These are phyloP conservation scores for Blastobotrys illinoisensis DNA, from an alignment of 1,139 yeast genomes.

Conservation along the genomic window DNA sequence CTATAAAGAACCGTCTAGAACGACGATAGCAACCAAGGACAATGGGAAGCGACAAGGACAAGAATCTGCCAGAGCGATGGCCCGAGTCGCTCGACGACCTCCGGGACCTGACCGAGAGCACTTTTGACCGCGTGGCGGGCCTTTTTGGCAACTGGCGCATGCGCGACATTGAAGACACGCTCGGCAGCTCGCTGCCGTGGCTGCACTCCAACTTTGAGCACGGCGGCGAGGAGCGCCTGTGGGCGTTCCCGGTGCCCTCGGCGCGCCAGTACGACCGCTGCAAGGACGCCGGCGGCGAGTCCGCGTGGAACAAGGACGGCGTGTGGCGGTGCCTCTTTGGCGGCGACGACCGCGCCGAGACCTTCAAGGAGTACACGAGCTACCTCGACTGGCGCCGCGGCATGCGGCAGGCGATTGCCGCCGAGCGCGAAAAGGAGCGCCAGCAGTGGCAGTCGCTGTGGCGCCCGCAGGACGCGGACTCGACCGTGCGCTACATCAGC, in stretches of 20 bases:
- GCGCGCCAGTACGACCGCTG: conserved; percentile 58
- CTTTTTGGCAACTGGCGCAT: conserved; percentile 13
- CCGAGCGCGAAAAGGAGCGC: conserved; percentile 25
- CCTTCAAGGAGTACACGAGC: conserved; percentile 58
- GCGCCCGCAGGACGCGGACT: conserved; percentile 24
- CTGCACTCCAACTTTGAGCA: conserved; percentile 4
- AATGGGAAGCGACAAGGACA: conserved; percentile 3
- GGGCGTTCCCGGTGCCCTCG: conserved; percentile 60
- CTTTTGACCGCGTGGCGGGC: conserved; percentile 15
- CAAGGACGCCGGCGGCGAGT: conserved; percentile 54
- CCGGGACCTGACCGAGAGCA: conserved; percentile 18
- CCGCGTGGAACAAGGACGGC: conserved; percentile 74
- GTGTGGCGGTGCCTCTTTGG: conserved; percentile 89
- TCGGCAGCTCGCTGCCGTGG: conserved; percentile 13
- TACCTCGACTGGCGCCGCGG: conserved; percentile 62
- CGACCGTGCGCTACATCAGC: conserved; percentile 12
- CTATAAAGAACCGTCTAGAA: not conserved
- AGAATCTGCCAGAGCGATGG: conserved; percentile 5
- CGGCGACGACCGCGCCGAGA: conserved; percentile 23
- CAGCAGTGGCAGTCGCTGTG: conserved; percentile 11
- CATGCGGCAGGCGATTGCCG: conserved; percentile 43
- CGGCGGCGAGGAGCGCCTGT: conserved; percentile 16
- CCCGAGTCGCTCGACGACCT: conserved; percentile 17
- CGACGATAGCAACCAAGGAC: not conserved
- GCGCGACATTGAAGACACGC: conserved; percentile 13